A percentile compares a stretch with the other conserved stretches of the same genome.
These are phyloP conservation scores for Chalaropsis ovoidea DNA, from an alignment of 2,329 filamentous ascomycete species.

Conservation along the genomic window DNA sequence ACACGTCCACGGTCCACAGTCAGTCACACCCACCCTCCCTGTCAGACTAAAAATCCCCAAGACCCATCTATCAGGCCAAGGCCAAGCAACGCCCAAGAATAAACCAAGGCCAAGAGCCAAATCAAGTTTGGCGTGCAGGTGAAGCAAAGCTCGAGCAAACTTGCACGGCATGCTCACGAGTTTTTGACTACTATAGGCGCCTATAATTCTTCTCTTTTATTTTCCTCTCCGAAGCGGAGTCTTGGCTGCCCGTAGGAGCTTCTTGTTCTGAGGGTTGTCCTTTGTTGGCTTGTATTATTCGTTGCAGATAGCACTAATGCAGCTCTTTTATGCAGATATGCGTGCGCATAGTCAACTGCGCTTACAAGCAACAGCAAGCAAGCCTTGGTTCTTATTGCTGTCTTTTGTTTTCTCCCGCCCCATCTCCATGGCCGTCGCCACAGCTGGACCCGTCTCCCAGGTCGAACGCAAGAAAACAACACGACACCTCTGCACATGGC, in stretches of 20 bases:
- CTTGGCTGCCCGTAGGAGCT: not conserved
- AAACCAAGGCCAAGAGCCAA: conserved; percentile 7
- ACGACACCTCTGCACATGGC: not conserved
- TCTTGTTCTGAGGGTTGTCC: not conserved
- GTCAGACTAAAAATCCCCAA: not conserved
- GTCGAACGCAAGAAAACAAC: not conserved
- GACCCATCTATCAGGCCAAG: not conserved
- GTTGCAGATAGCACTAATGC: no score
- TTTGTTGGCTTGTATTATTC: no score
- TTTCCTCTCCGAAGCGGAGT: not conserved
- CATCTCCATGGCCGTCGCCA: not conserved
- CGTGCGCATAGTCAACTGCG: no score
- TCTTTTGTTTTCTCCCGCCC: not conserved
- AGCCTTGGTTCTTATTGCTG: no score
- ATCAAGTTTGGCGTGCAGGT: conserved; percentile 11
- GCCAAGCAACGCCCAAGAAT: not conserved
- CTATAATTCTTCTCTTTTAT: not conserved
- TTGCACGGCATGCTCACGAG: not conserved
- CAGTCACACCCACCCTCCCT: not conserved
- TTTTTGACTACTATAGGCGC: not conserved
- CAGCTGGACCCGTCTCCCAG: not conserved
- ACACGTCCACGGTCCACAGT: not conserved
- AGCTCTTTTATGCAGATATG: no score
- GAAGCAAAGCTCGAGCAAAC: conserved; percentile 14
- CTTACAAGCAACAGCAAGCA: no score